Conservation (phyloP, 257 asterid species). For the Echium plantagineum region DNA sequence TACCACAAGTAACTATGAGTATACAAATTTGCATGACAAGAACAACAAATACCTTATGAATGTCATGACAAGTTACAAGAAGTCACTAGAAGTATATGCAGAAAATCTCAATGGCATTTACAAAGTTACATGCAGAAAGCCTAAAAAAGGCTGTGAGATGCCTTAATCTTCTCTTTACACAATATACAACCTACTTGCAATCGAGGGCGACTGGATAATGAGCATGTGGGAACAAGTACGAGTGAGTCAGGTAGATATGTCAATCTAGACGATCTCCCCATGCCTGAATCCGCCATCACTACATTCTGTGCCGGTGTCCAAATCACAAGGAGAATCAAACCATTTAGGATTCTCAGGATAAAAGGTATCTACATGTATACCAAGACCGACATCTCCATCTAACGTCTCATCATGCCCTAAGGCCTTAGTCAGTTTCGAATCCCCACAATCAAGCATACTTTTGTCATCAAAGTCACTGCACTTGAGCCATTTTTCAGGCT, state of each 20-base stretch:
- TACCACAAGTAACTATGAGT: not conserved
- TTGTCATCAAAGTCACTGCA: slow-evolving; percentile 69
- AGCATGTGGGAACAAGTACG: slow-evolving; percentile 12
- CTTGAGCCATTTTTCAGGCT: slow-evolving; percentile 79
- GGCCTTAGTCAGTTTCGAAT: slow-evolving; percentile 31
- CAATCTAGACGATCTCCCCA: slow-evolving; percentile 59
- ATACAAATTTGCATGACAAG: not conserved
- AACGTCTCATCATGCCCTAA: slow-evolving; percentile 47
- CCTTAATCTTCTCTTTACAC: slow-evolving; percentile 27
- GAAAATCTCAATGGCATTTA: slow-evolving; percentile 28
- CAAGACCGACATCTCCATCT: slow-evolving; percentile 75
- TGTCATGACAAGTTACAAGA: not conserved
- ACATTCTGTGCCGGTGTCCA: slow-evolving; percentile 68
- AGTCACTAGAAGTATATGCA: slow-evolving; percentile 30
- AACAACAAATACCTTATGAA: not conserved
- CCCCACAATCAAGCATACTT: slow-evolving; percentile 24
- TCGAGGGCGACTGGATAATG: slow-evolving; percentile 6
- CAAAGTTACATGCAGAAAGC: slow-evolving; percentile 25
- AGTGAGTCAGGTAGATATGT: slow-evolving; percentile 44
- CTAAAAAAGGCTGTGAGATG: slow-evolving; percentile 20
- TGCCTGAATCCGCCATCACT: slow-evolving; percentile 70
- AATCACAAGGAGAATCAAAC: slow-evolving; percentile 86
- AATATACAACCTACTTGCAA: slow-evolving; percentile 43
- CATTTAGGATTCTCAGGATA: slow-evolving; percentile 88
- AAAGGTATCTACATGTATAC: slow-evolving; percentile 70